Percentiles rank a stretch among this genome's conserved stretches.
These are phyloP conservation scores for Boletellus emodensis DNA, from an alignment of 768 basidiomycete species.

Conservation along the genomic window DNA sequence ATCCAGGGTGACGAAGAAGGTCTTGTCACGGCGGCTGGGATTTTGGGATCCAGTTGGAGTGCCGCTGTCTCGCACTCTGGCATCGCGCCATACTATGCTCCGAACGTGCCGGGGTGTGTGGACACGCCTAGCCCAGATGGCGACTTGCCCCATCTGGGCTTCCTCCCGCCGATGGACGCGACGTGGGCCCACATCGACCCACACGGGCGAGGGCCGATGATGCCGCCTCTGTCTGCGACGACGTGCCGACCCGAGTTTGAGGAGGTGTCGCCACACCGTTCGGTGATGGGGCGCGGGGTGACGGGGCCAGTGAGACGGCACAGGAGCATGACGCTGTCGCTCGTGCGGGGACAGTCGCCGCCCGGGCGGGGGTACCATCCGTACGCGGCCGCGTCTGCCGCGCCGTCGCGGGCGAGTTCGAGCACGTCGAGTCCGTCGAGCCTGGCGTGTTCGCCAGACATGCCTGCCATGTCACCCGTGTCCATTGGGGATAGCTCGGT, in stretches of 20 bases:
- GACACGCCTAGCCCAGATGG: constrained; percentile 13
- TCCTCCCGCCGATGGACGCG: constrained; percentile 22
- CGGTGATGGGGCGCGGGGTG: constrained; percentile 27
- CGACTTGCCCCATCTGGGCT: constrained; percentile 19
- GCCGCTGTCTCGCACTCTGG: constrained; percentile 14
- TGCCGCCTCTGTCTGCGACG: constrained; percentile 43
- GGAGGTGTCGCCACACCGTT: constrained; percentile 22
- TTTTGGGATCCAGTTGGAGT: constrained; percentile 15
- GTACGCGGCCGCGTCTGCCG: constrained; percentile 36
- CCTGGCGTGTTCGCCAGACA: constrained; percentile 28
- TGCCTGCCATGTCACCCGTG: constrained; percentile 19
- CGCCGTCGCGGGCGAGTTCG: constrained; percentile 29
- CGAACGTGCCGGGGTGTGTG: no score
- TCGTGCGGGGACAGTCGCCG: constrained; percentile 47
- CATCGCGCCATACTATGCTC: constrained; percentile 22
- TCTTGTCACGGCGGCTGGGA: constrained; percentile 35
- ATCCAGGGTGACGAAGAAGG: constrained; percentile 59
- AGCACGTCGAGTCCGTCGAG: constrained; percentile 30
- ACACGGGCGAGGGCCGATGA: constrained; percentile 40
- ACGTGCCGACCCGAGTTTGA: constrained; percentile 48
- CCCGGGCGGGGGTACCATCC: constrained; percentile 54
- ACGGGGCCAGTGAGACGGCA: constrained; percentile 66
- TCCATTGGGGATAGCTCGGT: constrained; percentile 12
- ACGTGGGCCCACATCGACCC: constrained; percentile 22
- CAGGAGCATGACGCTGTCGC: constrained; percentile 73